These are phyloP conservation scores for Blastocystis sp. DNA, from an alignment of 352 stramenopile genomes.

Conservation along the genomic window DNA sequence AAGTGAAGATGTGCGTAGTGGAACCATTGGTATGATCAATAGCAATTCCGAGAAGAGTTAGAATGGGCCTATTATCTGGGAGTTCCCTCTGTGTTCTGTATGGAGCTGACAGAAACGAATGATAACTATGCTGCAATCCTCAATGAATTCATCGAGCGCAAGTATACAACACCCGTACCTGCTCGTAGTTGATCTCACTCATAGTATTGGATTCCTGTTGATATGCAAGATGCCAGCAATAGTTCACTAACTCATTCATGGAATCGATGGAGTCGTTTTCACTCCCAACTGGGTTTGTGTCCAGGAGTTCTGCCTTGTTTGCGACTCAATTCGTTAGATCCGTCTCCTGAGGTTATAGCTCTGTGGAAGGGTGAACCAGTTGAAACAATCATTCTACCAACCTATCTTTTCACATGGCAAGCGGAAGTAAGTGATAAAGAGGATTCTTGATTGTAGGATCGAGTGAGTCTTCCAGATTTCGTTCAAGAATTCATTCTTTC, in stretches of 20 bases:
- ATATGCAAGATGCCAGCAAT: neutral
- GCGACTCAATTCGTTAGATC: neutral
- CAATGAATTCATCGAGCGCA: slow-evolving; percentile 74
- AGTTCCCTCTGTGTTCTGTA: slow-evolving; percentile 84
- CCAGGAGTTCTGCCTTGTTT: slow-evolving; percentile 17
- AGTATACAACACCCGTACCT: slow-evolving; percentile 74
- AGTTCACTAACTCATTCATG: slow-evolving; percentile 44
- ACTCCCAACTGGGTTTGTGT: neutral
- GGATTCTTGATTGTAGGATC: slow-evolving; percentile 66
- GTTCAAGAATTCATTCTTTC: slow-evolving; percentile 77
- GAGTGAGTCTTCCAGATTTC: slow-evolving; percentile 73
- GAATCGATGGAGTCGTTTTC: slow-evolving; percentile 25
- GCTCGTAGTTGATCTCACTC: slow-evolving; percentile 72
- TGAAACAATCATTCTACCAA: slow-evolving; percentile 6
- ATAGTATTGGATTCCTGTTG: slow-evolving; percentile 61
- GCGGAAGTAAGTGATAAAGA: slow-evolving; percentile 84
- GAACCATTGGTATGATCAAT: slow-evolving; percentile 41
- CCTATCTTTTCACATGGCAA: slow-evolving; percentile 2
- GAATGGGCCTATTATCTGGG: slow-evolving; percentile 88
- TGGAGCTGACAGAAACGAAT: slow-evolving; percentile 69
- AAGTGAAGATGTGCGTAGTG: slow-evolving; percentile 67
- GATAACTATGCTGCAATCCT: slow-evolving; percentile 76
- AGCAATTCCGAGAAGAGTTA: slow-evolving; percentile 78
- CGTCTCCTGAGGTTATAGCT: neutral
- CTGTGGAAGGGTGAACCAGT: slow-evolving; percentile 25